Percentiles rank a stretch among this genome's conserved stretches.
These are phyloP conservation scores for Tremella fuciformis DNA, from an alignment of 768 basidiomycete species.

Conservation along the genomic window DNA sequence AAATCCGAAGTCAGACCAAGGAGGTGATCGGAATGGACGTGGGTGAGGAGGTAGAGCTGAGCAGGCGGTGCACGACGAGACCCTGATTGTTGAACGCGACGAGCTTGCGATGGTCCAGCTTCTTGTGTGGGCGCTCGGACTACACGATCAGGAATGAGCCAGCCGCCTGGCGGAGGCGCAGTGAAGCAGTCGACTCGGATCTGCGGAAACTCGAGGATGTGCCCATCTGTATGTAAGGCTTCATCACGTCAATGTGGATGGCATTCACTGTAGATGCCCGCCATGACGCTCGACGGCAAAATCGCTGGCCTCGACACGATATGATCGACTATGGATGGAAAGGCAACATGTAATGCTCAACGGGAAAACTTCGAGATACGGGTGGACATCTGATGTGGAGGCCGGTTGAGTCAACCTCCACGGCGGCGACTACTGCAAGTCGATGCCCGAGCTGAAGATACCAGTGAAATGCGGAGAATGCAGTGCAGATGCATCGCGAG, in stretches of 20 bases:
- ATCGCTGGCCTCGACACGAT: too few relatives aligned
- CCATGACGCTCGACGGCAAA: constrained; percentile 26
- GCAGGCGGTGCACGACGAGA: constrained; percentile 32
- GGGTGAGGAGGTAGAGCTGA: constrained; percentile 72
- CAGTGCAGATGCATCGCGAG: too few relatives aligned
- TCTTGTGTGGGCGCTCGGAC: constrained; percentile 4
- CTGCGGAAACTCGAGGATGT: constrained; percentile 67
- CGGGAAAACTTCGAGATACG: too few relatives aligned
- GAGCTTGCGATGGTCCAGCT: neutral
- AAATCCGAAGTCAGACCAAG: constrained; percentile 73
- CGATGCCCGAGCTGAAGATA: too few relatives aligned
- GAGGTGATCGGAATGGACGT: constrained; percentile 87
- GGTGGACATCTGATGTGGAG: too few relatives aligned
- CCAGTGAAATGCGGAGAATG: too few relatives aligned
- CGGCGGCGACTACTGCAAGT: too few relatives aligned
- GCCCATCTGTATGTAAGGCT: constrained; percentile 56
- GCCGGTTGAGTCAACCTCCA: too few relatives aligned
- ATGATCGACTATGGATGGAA: too few relatives aligned
- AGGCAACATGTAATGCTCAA: too few relatives aligned
- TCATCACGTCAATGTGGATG: neutral
- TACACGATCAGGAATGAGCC: constrained; percentile 50
- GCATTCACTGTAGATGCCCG: constrained; percentile 44
- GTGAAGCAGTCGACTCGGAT: constrained; percentile 87
- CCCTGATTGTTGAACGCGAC: neutral
- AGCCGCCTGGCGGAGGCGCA: constrained; percentile 42